Evolutionary conservation across 2,329 filamentous ascomycete species (phyloP).

Genomic region (Colletotrichum theobromicola): DNA sequence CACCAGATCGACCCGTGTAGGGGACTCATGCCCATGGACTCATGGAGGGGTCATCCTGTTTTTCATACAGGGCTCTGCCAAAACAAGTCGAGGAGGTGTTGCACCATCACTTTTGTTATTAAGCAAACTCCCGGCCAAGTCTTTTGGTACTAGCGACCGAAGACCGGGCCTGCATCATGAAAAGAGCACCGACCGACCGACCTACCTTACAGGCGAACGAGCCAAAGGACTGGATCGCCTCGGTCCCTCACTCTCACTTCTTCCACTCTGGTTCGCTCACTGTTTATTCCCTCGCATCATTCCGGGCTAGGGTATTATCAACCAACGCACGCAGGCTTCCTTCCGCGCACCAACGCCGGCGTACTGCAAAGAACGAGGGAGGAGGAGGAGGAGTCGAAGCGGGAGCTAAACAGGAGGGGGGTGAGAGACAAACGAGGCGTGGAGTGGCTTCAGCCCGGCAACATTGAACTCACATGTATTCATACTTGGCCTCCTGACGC

Average conservation of each 20-base stretch:
- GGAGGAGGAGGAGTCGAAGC: neutral
- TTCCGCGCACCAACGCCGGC: neutral
- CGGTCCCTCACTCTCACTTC: neutral
- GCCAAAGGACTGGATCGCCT: neutral
- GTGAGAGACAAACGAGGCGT: neutral
- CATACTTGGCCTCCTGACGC: neutral
- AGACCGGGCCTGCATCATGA: neutral
- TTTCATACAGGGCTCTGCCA: neutral
- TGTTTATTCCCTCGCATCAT: neutral
- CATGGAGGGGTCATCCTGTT: neutral
- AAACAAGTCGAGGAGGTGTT: neutral
- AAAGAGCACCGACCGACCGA: neutral
- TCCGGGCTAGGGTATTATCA: neutral
- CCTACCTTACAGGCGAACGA: neutral
- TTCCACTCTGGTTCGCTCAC: neutral
- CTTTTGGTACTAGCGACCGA: neutral
- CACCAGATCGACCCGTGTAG: neutral
- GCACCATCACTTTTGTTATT: neutral
- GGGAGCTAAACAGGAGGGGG: neutral
- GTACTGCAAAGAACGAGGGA: neutral
- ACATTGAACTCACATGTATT: neutral
- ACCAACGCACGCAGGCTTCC: neutral
- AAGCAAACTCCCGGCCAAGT: neutral
- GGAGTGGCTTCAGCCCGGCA: neutral
- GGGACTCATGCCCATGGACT: neutral